Evolutionary conservation across 1,139 yeast species (phyloP).

Genomic region (Yueomyces sp.): DNA sequence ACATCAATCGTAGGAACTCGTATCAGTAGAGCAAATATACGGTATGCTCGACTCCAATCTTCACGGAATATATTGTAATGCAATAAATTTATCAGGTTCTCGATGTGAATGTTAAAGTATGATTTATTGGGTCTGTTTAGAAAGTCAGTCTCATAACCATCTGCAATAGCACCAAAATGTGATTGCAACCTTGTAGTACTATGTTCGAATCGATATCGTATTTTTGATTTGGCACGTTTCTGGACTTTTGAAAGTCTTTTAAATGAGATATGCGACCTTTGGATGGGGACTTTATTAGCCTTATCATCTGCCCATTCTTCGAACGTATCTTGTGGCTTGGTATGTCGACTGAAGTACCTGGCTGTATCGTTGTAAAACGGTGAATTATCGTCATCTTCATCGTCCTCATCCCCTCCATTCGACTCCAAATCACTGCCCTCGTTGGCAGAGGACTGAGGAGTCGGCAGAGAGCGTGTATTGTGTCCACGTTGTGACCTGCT

Average conservation of each 20-base stretch:
- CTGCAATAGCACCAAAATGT: slow-evolving; percentile 13
- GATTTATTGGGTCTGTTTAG: background rate
- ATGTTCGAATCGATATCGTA: slow-evolving; percentile 9
- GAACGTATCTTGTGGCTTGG: slow-evolving; percentile 19
- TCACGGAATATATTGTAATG: slow-evolving; percentile 30
- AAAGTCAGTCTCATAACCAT: slow-evolving; percentile 12
- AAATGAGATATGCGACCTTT: slow-evolving; percentile 10
- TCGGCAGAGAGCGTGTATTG: slow-evolving; percentile 6
- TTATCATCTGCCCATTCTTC: slow-evolving; percentile 20
- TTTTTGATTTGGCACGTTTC: slow-evolving; percentile 8
- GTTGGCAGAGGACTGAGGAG: slow-evolving; percentile 16
- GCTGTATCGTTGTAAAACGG: slow-evolving; percentile 10
- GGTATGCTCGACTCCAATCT: slow-evolving; percentile 46
- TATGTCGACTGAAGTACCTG: slow-evolving; percentile 12
- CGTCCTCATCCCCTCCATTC: background rate
- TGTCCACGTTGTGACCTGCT: background rate
- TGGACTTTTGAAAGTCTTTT: slow-evolving; percentile 9
- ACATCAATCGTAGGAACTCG: slow-evolving; percentile 39
- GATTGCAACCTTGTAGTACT: slow-evolving; percentile 10
- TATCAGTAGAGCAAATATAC: slow-evolving; percentile 36
- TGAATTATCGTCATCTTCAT: background rate
- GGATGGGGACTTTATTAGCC: slow-evolving; percentile 9
- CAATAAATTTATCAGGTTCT: slow-evolving; percentile 22
- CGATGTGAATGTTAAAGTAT: slow-evolving; percentile 14
- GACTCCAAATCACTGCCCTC: slow-evolving; percentile 5